Evolutionary conservation across 176 grass and related monocot genomes (phyloP).

Genomic region (Saccharum spontaneum): DNA sequence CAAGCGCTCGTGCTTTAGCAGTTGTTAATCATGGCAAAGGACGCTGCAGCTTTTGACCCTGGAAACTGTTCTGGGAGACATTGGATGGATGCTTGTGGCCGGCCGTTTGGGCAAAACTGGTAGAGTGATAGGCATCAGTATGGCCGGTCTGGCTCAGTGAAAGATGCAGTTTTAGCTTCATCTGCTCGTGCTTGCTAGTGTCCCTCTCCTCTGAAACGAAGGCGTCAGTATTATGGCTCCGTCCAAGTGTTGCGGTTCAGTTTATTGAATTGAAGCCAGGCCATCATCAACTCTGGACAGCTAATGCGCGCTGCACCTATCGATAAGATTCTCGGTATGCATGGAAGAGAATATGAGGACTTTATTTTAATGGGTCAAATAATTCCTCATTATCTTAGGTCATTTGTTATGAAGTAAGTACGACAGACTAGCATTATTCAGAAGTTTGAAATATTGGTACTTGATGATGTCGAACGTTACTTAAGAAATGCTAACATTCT

Average conservation of each 20-base stretch:
- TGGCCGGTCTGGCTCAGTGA: neutral
- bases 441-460: conserved; percentile 22
- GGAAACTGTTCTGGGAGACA: conserved; percentile 20
- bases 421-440: neutral
- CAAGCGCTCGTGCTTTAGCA: conserved; percentile 19
- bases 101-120: neutral
- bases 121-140: neutral
- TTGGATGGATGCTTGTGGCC: neutral
- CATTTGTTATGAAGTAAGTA: conserved; percentile 1
- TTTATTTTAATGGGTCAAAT: neutral
- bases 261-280: neutral
- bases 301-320: neutral
- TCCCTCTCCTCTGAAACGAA: neutral
- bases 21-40: conserved; percentile 16
- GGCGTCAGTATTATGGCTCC: neutral
- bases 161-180: neutral
- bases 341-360: neutral
- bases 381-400: neutral
- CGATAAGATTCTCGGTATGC: neutral
- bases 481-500: neutral
- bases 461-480: neutral
- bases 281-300: neutral
- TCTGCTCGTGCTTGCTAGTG: neutral
- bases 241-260: neutral
- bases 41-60: conserved; percentile 24